phyloP scores from a whole-genome alignment of 78 protist genomes.

The Creolimax fragrantissima region DNA sequence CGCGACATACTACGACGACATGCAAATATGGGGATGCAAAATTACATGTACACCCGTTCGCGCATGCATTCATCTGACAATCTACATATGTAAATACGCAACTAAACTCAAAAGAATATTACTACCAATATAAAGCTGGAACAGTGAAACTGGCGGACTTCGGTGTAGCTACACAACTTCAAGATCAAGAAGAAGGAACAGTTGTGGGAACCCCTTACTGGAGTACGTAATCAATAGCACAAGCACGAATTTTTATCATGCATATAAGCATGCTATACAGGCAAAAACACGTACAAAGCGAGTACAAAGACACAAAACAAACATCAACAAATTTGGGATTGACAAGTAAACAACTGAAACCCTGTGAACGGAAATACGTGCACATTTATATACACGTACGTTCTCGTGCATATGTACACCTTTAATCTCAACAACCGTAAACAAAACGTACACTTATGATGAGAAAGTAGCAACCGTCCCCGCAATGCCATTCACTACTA shows the following conservation, averaged over 20 bases:
- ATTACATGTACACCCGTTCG: neutral
- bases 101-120: too few species aligned
- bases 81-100: neutral
- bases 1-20: too few species aligned
- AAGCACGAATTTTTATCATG: neutral
- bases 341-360: too few species aligned
- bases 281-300: neutral
- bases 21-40: neutral
- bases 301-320: too few species aligned
- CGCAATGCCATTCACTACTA: too few species aligned
- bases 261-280: constrained; percentile 16
- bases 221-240: constrained; percentile 66
- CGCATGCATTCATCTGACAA: neutral
- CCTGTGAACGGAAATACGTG: too few species aligned
- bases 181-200: constrained; percentile 36
- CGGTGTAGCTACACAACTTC: constrained; percentile 83
- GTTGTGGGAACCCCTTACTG: constrained; percentile 95
- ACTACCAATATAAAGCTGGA: constrained; percentile 34
- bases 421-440: too few species aligned
- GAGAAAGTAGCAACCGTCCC: too few species aligned
- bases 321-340: too few species aligned
- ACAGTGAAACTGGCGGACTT: constrained; percentile 81
- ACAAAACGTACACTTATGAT: too few species aligned
- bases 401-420: too few species aligned
- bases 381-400: too few species aligned